Evolutionary conservation across 352 stramenopile genomes (phyloP).

Genomic region (Phytopythium vexans): DNA sequence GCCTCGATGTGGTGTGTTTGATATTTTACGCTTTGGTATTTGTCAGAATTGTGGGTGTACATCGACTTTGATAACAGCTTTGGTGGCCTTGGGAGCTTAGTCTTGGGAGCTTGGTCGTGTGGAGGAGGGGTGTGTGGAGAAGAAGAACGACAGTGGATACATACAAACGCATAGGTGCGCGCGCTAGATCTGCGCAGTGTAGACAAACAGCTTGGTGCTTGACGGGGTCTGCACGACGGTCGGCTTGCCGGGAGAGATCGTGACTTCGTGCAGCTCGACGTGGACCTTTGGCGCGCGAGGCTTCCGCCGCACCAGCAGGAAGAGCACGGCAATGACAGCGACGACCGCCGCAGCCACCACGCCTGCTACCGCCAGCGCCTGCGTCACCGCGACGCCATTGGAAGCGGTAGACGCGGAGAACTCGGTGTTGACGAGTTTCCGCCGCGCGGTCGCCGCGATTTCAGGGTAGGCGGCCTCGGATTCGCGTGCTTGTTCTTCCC

Average conservation of each 20-base stretch:
- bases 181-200: conserved; percentile 48
- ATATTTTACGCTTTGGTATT: too few species aligned
- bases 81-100: too few species aligned
- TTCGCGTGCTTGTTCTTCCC: too few species aligned
- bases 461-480: too few species aligned
- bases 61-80: too few species aligned
- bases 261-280: conserved; percentile 29
- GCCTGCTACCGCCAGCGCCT: conserved; percentile 13
- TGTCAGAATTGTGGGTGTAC: too few species aligned
- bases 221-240: conserved; percentile 19
- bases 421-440: conserved; percentile 10
- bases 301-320: not conserved
- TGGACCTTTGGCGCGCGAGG: conserved; percentile 7
- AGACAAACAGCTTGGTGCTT: conserved; percentile 40
- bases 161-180: too few species aligned
- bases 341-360: conserved; percentile 19
- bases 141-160: conserved; percentile 4
- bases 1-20: too few species aligned
- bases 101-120: too few species aligned
- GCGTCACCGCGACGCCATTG: conserved; percentile 10
- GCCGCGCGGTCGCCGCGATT: not conserved
- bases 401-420: not conserved
- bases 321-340: conserved; percentile 12
- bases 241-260: conserved; percentile 39
- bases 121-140: conserved; percentile 9